A percentile compares a stretch with the other conserved stretches of the same genome.
Conservation (phyloP, 1,139 yeast genomes). For the Zygoascus hellenicus region DNA sequence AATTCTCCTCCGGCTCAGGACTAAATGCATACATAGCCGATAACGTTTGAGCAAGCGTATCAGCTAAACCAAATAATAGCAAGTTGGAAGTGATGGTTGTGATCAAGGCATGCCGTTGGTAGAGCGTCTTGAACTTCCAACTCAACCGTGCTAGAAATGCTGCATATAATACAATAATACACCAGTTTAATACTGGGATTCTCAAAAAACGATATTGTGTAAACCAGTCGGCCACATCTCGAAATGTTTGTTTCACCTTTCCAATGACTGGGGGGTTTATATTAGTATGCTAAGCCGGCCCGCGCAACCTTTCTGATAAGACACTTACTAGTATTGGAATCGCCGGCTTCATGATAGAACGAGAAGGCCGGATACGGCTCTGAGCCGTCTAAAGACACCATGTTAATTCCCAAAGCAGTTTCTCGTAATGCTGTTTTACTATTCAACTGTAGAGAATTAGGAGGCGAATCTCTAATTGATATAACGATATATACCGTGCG, state of each 20-base stretch:
- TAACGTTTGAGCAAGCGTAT: conserved; percentile 77
- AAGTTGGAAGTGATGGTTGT: conserved; percentile 82
- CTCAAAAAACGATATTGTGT: conserved; percentile 27
- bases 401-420: background rate
- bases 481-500: background rate
- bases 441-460: too few relatives aligned
- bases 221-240: conserved; percentile 19
- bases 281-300: too few relatives aligned
- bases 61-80: conserved; percentile 81
- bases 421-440: background rate
- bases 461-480: background rate
- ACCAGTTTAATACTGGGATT: conserved; percentile 35
- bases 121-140: conserved; percentile 41
- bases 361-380: conserved; percentile 9
- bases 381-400: conserved; percentile 6
- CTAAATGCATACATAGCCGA: conserved; percentile 30
- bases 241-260: background rate
- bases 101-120: conserved; percentile 58
- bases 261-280: conserved; percentile 3
- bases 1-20: conserved; percentile 24
- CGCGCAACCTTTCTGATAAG: background rate
- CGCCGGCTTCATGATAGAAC: conserved; percentile 7
- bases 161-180: conserved; percentile 30
- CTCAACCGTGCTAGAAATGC: conserved; percentile 32
- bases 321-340: background rate